phyloP scores from a whole-genome alignment of 1,139 yeast species.

The Chernovozyma sophiae-reginae region DNA sequence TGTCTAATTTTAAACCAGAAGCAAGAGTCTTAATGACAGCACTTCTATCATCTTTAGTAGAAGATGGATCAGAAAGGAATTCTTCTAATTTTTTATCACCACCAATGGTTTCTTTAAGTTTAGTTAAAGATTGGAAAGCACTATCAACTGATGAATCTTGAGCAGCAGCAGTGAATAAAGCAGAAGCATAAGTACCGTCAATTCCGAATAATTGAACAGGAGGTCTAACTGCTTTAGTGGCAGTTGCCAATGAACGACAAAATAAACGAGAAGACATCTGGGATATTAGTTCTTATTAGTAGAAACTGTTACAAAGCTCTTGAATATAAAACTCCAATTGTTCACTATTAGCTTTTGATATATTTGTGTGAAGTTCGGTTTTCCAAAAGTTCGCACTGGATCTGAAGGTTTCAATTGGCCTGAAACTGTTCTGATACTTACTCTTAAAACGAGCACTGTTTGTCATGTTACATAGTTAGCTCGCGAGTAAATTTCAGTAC shows the following conservation, averaged over 20 bases:
- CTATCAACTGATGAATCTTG: conserved; percentile 74
- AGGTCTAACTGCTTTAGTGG: conserved; percentile 62
- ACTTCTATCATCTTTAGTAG: conserved; percentile 71
- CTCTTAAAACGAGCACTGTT: too few relatives aligned
- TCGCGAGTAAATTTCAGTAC: too few relatives aligned
- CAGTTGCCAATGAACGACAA: conserved; percentile 67
- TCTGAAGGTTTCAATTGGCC: conserved; percentile 5
- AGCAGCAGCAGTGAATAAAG: conserved; percentile 88
- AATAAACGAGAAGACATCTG: conserved; percentile 63
- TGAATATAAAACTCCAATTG: not conserved
- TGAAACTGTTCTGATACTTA: conserved; percentile 1
- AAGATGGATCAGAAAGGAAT: conserved; percentile 78
- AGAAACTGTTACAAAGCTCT: not conserved
- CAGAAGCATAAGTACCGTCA: conserved; percentile 96
- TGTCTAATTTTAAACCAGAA: conserved; percentile 59
- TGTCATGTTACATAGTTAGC: too few relatives aligned
- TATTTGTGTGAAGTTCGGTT: not conserved
- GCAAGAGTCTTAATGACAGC: conserved; percentile 62
- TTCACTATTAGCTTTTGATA: too few relatives aligned
- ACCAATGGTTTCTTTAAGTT: conserved; percentile 53
- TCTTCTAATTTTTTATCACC: conserved; percentile 61
- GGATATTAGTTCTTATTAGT: not conserved
- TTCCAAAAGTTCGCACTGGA: conserved; percentile 1
- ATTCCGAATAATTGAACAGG: conserved; percentile 94
- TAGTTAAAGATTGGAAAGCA: conserved; percentile 63